Percentiles rank a stretch among this genome's conserved stretches.
These are phyloP conservation scores for Pyrenophora graminea DNA, from an alignment of 2,329 filamentous ascomycete species.

Conservation along the genomic window DNA sequence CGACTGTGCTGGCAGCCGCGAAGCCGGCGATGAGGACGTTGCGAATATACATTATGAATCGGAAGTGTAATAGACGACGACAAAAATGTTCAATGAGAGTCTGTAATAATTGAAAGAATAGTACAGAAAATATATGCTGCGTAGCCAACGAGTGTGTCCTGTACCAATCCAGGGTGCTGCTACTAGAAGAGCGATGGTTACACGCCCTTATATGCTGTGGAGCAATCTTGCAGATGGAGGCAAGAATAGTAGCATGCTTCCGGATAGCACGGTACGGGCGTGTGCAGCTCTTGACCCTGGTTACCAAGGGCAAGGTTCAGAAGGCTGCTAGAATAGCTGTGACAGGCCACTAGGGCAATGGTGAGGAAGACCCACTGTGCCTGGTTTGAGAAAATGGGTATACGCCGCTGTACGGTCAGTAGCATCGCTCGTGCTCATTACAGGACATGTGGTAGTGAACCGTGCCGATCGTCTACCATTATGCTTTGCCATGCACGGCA, in stretches of 20 bases:
- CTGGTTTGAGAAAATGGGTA: conserved; percentile 19
- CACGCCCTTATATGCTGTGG: conserved; percentile 28
- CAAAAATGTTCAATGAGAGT: conserved; percentile 13
- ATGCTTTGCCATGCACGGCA: not conserved
- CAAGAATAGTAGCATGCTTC: conserved; percentile 20
- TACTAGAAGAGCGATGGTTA: conserved; percentile 4
- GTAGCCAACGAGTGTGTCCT: conserved; percentile 18
- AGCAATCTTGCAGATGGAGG: not conserved
- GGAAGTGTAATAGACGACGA: not conserved
- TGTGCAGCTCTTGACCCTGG: conserved; percentile 12
- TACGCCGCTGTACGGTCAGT: conserved; percentile 15
- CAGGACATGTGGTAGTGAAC: conserved; percentile 18
- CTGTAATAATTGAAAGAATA: not conserved
- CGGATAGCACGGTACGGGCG: conserved; percentile 8
- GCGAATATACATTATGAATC: conserved; percentile 43
- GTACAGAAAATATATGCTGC: not conserved
- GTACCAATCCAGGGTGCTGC: conserved; percentile 13
- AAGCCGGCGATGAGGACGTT: conserved; percentile 31
- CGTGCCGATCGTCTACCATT: conserved; percentile 14
- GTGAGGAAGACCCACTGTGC: conserved; percentile 21
- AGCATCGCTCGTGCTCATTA: conserved; percentile 18
- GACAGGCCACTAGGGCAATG: conserved; percentile 21
- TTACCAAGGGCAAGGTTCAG: conserved; percentile 12
- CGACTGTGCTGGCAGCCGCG: conserved; percentile 30
- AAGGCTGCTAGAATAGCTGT: conserved; percentile 17